A percentile compares a stretch with the other conserved stretches of the same genome.
Evolutionary conservation across 768 basidiomycete genomes (phyloP).

Genomic region (Tephrocybe sp.): DNA sequence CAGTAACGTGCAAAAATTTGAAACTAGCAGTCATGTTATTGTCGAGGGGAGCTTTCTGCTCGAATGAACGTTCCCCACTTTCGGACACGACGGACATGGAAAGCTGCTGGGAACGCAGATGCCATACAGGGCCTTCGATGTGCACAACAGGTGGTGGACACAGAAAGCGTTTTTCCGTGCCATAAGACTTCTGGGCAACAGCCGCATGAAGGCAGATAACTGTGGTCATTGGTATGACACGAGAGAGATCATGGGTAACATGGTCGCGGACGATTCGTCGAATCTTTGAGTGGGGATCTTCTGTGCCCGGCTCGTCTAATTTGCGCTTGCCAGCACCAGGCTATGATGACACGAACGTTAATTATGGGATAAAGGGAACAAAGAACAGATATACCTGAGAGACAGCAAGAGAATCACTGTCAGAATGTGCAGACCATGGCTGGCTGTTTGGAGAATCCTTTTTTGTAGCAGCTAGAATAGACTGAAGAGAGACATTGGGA

Average conservation of each 20-base stretch:
- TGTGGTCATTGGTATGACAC: conserved; percentile 85
- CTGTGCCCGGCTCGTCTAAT: conserved; percentile 61
- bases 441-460: conserved; percentile 40
- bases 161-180: conserved; percentile 91
- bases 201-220: conserved; percentile 89
- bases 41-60: conserved; percentile 82
- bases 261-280: conserved; percentile 83
- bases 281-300: conserved; percentile 74
- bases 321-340: conserved; percentile 67
- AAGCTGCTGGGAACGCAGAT: conserved; percentile 76
- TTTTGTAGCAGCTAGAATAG: conserved; percentile 51
- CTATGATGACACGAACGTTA: conserved; percentile 18
- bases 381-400: conserved; percentile 34
- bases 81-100: conserved; percentile 87
- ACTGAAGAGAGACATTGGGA: conserved; percentile 46
- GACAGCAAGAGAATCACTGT: conserved; percentile 25
- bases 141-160: conserved; percentile 93
- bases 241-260: conserved; percentile 69
- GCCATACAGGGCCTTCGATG: conserved; percentile 86
- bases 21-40: conserved; percentile 85
- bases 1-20: conserved; percentile 88
- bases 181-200: conserved; percentile 95
- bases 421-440: conserved; percentile 33
- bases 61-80: conserved; percentile 77
- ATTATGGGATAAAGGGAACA: background rate